Conservation (phyloP, 495 filamentous ascomycete genomes). For the Aspergillus ostianus region DNA sequence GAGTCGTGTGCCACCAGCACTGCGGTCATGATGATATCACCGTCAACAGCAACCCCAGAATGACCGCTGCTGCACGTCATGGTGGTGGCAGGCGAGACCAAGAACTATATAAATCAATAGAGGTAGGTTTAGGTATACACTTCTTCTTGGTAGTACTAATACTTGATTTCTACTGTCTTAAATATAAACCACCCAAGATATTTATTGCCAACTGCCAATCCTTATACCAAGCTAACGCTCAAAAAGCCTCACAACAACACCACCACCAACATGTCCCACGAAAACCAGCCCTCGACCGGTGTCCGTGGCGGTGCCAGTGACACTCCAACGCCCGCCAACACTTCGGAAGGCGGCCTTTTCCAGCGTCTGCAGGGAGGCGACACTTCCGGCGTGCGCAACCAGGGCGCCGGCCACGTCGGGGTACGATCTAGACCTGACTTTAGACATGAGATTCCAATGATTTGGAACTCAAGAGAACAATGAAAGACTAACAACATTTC, state of each 20-base stretch:
- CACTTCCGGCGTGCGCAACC: background rate
- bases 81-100: background rate
- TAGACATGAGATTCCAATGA: background rate
- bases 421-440: background rate
- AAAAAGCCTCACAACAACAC: no score
- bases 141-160: no score
- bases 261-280: constrained; percentile 7
- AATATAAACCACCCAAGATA: no score
- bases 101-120: background rate
- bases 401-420: background rate
- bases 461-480: background rate
- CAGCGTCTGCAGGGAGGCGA: constrained; percentile 1
- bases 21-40: constrained; percentile 14
- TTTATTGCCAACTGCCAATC: no score
- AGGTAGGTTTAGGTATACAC: background rate
- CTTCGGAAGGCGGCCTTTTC: constrained; percentile 5
- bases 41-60: background rate
- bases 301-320: constrained; percentile 30
- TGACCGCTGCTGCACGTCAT: background rate
- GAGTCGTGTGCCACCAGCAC: no score
- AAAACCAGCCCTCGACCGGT: constrained; percentile 18
- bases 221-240: no score
- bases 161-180: no score
- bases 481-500: background rate
- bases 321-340: constrained; percentile 36